phyloP scores from a whole-genome alignment of 345 rosid species.

The Linum usitatissimum region DNA sequence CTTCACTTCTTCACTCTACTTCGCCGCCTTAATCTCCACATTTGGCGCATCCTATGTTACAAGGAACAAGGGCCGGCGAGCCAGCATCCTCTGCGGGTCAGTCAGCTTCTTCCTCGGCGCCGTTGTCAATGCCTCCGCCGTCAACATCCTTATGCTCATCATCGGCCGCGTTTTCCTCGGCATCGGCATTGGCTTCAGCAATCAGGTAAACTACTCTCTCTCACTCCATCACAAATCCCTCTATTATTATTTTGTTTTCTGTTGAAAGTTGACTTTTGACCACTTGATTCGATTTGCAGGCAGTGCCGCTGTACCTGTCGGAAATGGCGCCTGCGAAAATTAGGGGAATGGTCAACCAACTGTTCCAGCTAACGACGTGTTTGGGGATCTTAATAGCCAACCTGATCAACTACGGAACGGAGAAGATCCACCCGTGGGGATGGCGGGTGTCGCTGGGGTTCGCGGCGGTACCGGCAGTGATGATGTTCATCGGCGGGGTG shows the following conservation, averaged over 20 bases:
- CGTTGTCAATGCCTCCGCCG: slow-evolving; percentile 32
- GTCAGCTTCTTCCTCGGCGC: slow-evolving; percentile 37
- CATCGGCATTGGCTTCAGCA: slow-evolving; percentile 44
- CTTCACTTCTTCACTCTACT: slow-evolving; percentile 50
- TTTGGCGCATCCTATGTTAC: slow-evolving; percentile 38
- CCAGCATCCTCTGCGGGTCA: slow-evolving; percentile 36
- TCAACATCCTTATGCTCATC: slow-evolving; percentile 36
- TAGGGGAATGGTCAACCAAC: slow-evolving; percentile 38
- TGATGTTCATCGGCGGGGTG: slow-evolving; percentile 23
- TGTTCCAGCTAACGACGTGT: slow-evolving; percentile 37
- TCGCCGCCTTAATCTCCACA: slow-evolving; percentile 43
- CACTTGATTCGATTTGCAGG: slow-evolving; percentile 11
- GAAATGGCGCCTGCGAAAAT: slow-evolving; percentile 51
- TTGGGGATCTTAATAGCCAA: slow-evolving; percentile 41
- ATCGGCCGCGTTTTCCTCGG: slow-evolving; percentile 42
- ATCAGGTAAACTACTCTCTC: slow-evolving; percentile 19
- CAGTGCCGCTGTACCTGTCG: slow-evolving; percentile 43
- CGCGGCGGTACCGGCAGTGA: slow-evolving; percentile 30
- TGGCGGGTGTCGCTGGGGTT: slow-evolving; percentile 30
- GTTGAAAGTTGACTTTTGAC: neutral
- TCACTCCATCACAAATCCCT: no score
- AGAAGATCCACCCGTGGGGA: slow-evolving; percentile 23
- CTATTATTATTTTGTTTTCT: no score
- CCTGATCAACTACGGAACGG: slow-evolving; percentile 32
- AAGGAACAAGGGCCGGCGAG: slow-evolving; percentile 27